A percentile compares a stretch with the other conserved stretches of the same genome.
Evolutionary conservation across 352 stramenopile genomes (phyloP).

Genomic region (Globisporangium nagaii): DNA sequence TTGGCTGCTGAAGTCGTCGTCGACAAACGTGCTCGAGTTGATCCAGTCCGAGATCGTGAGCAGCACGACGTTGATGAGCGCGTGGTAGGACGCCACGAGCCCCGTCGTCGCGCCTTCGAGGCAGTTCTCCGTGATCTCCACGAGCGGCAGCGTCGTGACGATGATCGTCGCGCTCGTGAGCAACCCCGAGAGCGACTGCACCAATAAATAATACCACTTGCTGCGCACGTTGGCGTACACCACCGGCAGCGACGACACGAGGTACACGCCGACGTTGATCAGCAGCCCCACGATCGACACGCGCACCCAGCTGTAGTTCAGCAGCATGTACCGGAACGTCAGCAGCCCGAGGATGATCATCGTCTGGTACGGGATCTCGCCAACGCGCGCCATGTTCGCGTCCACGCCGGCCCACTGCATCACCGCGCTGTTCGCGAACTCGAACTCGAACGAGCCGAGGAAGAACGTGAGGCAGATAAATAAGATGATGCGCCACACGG

Average conservation of each 20-base stretch:
- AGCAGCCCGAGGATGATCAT: constrained; percentile 43
- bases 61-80: constrained; percentile 58
- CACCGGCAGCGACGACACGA: constrained; percentile 34
- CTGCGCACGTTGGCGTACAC: constrained; percentile 41
- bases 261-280: constrained; percentile 24
- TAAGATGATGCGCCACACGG: constrained; percentile 66
- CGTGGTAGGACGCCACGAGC: constrained; percentile 51
- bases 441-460: constrained; percentile 58
- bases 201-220: constrained; percentile 40
- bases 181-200: constrained; percentile 40
- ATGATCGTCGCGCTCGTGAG: constrained; percentile 30
- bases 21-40: constrained; percentile 33
- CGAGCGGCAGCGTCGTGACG: constrained; percentile 54
- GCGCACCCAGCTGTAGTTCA: constrained; percentile 74
- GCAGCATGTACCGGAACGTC: constrained; percentile 46
- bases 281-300: constrained; percentile 42
- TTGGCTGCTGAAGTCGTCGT: constrained; percentile 27
- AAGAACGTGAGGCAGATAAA: constrained; percentile 64
- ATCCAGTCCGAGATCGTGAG: constrained; percentile 56
- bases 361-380: constrained; percentile 36
- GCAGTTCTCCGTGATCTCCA: constrained; percentile 71
- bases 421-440: constrained; percentile 42
- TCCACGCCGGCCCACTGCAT: constrained; percentile 39
- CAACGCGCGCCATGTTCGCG: constrained; percentile 29
- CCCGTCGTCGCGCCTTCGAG: constrained; percentile 66